phyloP scores from a whole-genome alignment of 2,329 filamentous ascomycete species.

The Hirsutella rhossiliensis region DNA sequence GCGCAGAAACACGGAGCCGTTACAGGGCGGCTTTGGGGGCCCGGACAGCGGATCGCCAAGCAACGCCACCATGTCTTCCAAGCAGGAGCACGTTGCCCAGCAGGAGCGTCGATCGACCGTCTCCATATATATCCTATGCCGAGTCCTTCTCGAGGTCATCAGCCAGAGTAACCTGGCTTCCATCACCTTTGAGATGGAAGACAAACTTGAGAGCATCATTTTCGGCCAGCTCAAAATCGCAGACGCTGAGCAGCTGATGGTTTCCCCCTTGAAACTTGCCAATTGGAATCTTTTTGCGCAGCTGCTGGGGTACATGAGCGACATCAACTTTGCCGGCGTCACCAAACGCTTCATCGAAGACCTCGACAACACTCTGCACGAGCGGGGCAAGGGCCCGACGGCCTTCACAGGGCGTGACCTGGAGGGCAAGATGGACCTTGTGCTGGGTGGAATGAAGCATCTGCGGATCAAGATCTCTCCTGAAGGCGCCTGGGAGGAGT shows the following conservation, averaged over 20 bases:
- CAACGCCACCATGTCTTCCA: slow-evolving; percentile 30
- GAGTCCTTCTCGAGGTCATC: slow-evolving; percentile 89
- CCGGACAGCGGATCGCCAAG: slow-evolving; percentile 19
- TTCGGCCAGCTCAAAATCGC: slow-evolving; percentile 89
- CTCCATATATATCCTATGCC: slow-evolving; percentile 90
- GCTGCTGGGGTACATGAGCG: slow-evolving; percentile 90
- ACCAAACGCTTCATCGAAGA: slow-evolving; percentile 72
- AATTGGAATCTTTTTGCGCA: slow-evolving; percentile 96
- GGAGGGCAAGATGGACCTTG: slow-evolving; percentile 74
- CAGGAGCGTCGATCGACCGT: slow-evolving; percentile 85
- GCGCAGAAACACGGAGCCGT: slow-evolving; percentile 64
- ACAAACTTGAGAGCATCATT: slow-evolving; percentile 88
- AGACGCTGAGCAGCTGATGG: slow-evolving; percentile 66
- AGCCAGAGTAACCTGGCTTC: slow-evolving; percentile 72
- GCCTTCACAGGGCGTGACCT: slow-evolving; percentile 46
- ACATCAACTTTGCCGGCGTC: slow-evolving; percentile 78
- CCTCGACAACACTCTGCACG: slow-evolving; percentile 65
- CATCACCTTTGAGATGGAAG: slow-evolving; percentile 84
- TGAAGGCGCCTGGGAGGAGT: slow-evolving; percentile 67
- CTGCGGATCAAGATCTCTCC: slow-evolving; percentile 64
- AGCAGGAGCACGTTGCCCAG: slow-evolving; percentile 62
- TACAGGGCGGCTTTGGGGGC: slow-evolving; percentile 28
- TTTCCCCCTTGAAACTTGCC: slow-evolving; percentile 73
- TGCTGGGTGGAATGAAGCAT: slow-evolving; percentile 86
- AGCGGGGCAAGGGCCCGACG: slow-evolving; percentile 58